Evolutionary conservation across 2,329 filamentous ascomycete genomes (phyloP), one percentile per base, ranked within the genome.

Genomic region (Calonectria henricotiae): DNA sequence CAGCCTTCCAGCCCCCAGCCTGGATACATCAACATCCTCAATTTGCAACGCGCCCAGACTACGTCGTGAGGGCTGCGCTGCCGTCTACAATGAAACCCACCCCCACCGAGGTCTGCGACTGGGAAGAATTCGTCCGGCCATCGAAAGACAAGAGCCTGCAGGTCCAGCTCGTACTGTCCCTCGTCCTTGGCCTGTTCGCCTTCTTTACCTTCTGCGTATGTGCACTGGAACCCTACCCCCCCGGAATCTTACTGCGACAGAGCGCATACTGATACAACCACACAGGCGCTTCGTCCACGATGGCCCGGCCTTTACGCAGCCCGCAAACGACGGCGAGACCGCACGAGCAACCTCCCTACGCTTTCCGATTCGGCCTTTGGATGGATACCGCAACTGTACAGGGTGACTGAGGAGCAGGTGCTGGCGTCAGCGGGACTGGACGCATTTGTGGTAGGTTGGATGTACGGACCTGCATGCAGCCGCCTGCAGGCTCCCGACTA

Each of bases 241-340:
- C 11, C n/a, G 35, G 15, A 35, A 25, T 23, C 5, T 9, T 25
- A 17, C 12, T 15, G 12, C 20, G 17, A 23, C 20, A n/a, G 25
- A 62, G 60, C 41, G 12, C 23, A 35, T 46, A 30, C 55, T 66
- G 41, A 69, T 46, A 7, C 17, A 9, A 25, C 12, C 3, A 25
- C 35, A 37, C 20, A 96, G 94, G 85, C 95, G 58, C 86, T 99
- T 30, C 92, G 96, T 60, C 95, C 95, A 74, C 91, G 94, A 90
- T 99, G 96, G 96, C 93, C 94, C 60, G 89, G 91, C 25, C 88
- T 99, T 1, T 99, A 98, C 81, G 92, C 95, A 37, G 96, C 96
- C 55, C 91, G 96, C 68, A 96, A 95, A 83, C 91, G 92, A 77
- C 91, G 93, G 73, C 90, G 90, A 75, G 86, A 91, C 79, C 85